Conservation (phyloP, 2,329 filamentous ascomycete species). For the Aspergillus viridinutans region DNA sequence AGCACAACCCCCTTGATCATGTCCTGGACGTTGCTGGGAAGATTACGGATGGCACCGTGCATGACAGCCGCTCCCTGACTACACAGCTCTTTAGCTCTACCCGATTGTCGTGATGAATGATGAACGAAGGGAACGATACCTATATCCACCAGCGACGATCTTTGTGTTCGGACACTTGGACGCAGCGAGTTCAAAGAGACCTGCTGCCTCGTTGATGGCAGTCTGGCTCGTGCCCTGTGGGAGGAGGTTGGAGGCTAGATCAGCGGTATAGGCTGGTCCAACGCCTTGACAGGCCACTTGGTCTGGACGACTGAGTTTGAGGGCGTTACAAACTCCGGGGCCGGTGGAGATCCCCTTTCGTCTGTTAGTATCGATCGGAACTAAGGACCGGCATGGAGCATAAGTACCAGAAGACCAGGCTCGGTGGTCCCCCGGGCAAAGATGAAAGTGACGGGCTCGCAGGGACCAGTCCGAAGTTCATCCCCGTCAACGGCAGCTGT, state of each 20-base stretch:
- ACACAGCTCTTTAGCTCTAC: not conserved
- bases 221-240: constrained; percentile 4
- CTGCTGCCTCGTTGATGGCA: constrained; percentile 9
- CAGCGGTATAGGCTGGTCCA: constrained; percentile 9
- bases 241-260: constrained; percentile 8
- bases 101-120: not conserved
- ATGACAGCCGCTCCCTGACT: constrained; percentile 44
- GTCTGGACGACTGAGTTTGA: not conserved
- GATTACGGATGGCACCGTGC: constrained; percentile 35
- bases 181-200: constrained; percentile 6
- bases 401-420: constrained; percentile 44
- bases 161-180: constrained; percentile 11
- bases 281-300: constrained; percentile 13
- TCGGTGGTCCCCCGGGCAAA: constrained; percentile 49
- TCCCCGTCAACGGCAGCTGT: constrained; percentile 12
- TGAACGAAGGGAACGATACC: not conserved
- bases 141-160: constrained; percentile 13
- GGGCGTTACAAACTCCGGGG: constrained; percentile 1
- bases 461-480: constrained; percentile 38
- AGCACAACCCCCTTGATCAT: constrained; percentile 40
- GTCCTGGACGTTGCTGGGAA: constrained; percentile 19
- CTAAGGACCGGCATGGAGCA: not conserved
- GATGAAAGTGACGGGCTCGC: constrained; percentile 44
- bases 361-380: not conserved
- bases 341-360: constrained; percentile 5